These are phyloP conservation scores for Aspergillus quadrilineatus DNA, from an alignment of 2,329 filamentous ascomycete species.

Conservation along the genomic window DNA sequence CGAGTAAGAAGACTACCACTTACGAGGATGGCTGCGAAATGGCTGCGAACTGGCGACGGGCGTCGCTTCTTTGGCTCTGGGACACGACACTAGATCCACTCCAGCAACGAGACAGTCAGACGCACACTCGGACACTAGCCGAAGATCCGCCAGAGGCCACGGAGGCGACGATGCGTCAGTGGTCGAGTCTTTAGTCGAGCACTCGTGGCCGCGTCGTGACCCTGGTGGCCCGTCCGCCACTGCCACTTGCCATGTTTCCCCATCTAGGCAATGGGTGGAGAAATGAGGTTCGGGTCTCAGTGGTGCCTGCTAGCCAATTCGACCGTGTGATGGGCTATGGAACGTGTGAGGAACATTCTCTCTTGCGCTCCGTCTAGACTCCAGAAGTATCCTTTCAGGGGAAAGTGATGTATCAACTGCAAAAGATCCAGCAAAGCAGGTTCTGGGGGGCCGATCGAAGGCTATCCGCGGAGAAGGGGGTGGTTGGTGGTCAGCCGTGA, in stretches of 20 bases:
- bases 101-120: slow-evolving; percentile 11
- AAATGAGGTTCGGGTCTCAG: not conserved
- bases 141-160: slow-evolving; percentile 5
- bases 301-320: not conserved
- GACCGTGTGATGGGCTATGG: slow-evolving; percentile 5
- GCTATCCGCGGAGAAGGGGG: slow-evolving; percentile 13
- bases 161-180: slow-evolving; percentile 21
- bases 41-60: slow-evolving; percentile 1
- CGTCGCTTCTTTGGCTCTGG: slow-evolving; percentile 10
- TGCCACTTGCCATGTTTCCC: slow-evolving; percentile 15
- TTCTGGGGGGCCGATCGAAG: not conserved
- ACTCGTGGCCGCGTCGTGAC: slow-evolving; percentile 3
- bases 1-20: not conserved
- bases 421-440: not conserved
- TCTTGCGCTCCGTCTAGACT: not conserved
- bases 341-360: slow-evolving; percentile 12
- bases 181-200: not conserved
- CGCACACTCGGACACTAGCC: not conserved
- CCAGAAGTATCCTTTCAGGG: not conserved
- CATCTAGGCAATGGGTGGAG: slow-evolving; percentile 22
- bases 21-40: not conserved
- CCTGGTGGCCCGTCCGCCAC: slow-evolving; percentile 15
- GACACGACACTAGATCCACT: slow-evolving; percentile 23
- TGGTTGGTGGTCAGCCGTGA: not conserved
- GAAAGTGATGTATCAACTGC: slow-evolving; percentile 4